Base-by-base conservation (phyloP, 257 asterid species). In the Craterostigma plantagineum region DNA sequence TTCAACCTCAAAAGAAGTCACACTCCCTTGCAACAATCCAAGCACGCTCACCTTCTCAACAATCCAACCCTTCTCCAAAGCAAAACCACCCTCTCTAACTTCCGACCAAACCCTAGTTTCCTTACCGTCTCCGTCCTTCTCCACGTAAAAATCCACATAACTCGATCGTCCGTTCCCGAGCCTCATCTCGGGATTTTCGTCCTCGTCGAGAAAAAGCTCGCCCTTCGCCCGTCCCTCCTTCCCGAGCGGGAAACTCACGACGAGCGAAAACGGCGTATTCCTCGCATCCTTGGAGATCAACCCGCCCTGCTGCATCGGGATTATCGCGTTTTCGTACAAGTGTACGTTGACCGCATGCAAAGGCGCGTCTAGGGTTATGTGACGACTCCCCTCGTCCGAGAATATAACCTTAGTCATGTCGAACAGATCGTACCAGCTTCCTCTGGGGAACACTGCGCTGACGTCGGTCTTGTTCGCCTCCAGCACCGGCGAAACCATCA, bases 271-370 rank as follows among this genome's bases (percentile, higher is more conserved):
- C 41, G 96, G 99, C 0, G 99, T 90, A 53, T 11, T 57, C 52
- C 94, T 60, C 0, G 96, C 94, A 11, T 72, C 70, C 45, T 83
- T 79, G 1, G 99, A 74, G 48, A 80, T 49, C 73, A 70, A n/a
- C 18, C 94, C 99, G 0, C 95, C 99, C 8, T 43, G 75, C 35
- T 90, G 99, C 94, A 90, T 77, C 10, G 99, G 91, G 42, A 90
- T 51, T 4, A 90, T 90, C 45, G 75, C 36, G 46, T 77, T 83
- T 35, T 90, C 73, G 50, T 77, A 65, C 76, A 90, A 38, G 63
- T 83, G 96, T 38, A 80, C 92, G 33, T 90, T 79, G 43, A 90
- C 54, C 45, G 59, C 78, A 18, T 77, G 61, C 54, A 83, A 27
- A 2, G 96, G 94, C 9, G 99, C 99, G 38, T 75, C 71, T 0